Base-by-base conservation (phyloP, 176 grass and related monocot genomes). In the Aegilops speltoides region DNA sequence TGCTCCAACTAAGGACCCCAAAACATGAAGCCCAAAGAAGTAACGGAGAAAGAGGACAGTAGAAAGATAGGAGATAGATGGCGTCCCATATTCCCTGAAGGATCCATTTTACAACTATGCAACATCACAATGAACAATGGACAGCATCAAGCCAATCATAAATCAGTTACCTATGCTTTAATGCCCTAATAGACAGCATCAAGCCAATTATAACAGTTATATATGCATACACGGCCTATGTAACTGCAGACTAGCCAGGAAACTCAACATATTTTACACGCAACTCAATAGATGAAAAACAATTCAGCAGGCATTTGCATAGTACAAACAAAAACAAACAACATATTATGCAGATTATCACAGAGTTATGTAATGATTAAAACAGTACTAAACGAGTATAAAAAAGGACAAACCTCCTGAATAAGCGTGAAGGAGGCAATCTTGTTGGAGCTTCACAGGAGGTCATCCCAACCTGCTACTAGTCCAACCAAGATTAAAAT, bases 391-490 rank as follows among this genome's bases (percentile, higher is more conserved):
- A 56, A 81, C 74, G 26, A 76, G 41, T 80, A 82, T 12, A 84
- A 71, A 41, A 20, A 86, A 89, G 50, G 6, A 71, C 80, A 87
- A 84, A 92, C 93, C 90, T 93, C 82, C 68, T 62, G 22, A 89
- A 43, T 69, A 12, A 68, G 86, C 88, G 86, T 95, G 93, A 87
- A 83, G 17, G 93, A 95, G 93, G 88, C 93, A 72, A 82, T 84
- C 93, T 87, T 89, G 90, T 85, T 89, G 90, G 91, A 95, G 88
- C 90, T 95, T 95, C 93, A 89, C 93, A 95, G 88, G 88, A 80
- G 90, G 93, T 95, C 79, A 83, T 22, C 93, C 90, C 90, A 91
- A 82, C 93, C 93, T 89, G 90, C 34, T 95, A 95, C 88, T 95
- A 88, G 93, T 95, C 91, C 93, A 93, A 31, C 31, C 88, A 93